Percentiles rank a stretch among this genome's conserved stretches.
phyloP scores from a whole-genome alignment of 2,329 filamentous ascomycete species.

The Aspergillus brasiliensis region DNA sequence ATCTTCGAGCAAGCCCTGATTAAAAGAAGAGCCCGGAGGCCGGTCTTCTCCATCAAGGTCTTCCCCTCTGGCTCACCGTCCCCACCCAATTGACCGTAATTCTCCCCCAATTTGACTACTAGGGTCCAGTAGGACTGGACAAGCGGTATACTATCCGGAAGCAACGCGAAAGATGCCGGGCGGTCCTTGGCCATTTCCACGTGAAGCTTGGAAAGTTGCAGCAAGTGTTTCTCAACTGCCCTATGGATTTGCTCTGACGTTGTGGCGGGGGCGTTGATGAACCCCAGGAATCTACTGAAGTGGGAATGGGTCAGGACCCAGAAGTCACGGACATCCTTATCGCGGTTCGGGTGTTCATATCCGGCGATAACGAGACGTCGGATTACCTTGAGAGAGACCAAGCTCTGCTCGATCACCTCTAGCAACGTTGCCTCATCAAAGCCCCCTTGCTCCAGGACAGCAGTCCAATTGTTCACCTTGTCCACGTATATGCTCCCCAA shows the following conservation, averaged over 20 bases:
- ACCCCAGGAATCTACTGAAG: conserved; percentile 72
- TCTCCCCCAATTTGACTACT: conserved; percentile 73
- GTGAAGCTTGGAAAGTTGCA: conserved; percentile 91
- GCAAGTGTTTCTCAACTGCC: conserved; percentile 77
- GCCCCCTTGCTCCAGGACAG: conserved; percentile 59
- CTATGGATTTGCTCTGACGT: conserved; percentile 57
- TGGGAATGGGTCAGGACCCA: conserved; percentile 79
- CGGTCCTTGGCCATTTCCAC: conserved; percentile 80
- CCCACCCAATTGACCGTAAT: conserved; percentile 52
- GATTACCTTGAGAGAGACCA: conserved; percentile 76
- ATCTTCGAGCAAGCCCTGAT: conserved; percentile 82
- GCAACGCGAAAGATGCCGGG: conserved; percentile 76
- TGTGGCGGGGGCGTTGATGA: conserved; percentile 61
- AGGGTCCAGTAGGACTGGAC: conserved; percentile 84
- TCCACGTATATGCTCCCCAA: conserved; percentile 76
- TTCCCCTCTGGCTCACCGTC: conserved; percentile 53
- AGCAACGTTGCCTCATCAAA: conserved; percentile 62
- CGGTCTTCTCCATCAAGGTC: conserved; percentile 73
- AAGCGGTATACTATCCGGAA: conserved; percentile 77
- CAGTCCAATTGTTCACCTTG: conserved; percentile 70
- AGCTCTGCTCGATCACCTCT: conserved; percentile 72
- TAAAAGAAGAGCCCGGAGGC: conserved; percentile 79
- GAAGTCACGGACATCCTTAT: conserved; percentile 73
- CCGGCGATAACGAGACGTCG: conserved; percentile 77
- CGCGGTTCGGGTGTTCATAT: conserved; percentile 81